Evolutionary conservation across 1,139 yeast genomes (phyloP), one percentile per base, ranked within the genome.

Genomic region (Oligophagozyma castellii): DNA sequence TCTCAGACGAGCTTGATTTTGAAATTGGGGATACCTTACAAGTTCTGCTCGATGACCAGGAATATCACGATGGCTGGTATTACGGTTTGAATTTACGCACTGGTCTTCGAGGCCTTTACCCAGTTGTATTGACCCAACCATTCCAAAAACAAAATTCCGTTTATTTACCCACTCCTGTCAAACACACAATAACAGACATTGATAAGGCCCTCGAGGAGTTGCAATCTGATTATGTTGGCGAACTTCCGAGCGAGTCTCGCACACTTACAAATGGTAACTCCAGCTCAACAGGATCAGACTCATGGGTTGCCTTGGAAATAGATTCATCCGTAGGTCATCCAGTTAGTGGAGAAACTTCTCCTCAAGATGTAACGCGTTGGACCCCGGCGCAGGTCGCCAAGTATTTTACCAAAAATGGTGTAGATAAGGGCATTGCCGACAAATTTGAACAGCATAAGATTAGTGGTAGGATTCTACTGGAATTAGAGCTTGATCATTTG

Each of bases 61-160:
- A 81, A 46, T 89, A 79, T 54, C 79, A 81, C 42, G 99, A 89
- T 53, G 96, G 96, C n/a, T 89, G 99, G 99, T 89, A 76, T 47
- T 69, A 69, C 77, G 95, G 96, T 6, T 74, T 75, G 38, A 84
- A 86, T 43, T 52, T 80, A 31, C 50, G 67, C 27, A 73, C 86
- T 0, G 68, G 69, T 29, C 67, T 70, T 35, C 84, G 80, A 7
- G 98, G 98, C 0, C 60, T 89, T 26, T 89, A 83, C 48, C 98
- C 98, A 7, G 79, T 77, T 46, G 70, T 83, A 8, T 89, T 86
- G 50, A 34, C 25, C 15, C 21, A 23, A 13, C 21, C 13, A 12
- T 14, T 24, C 10, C 24, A 24, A 13, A 19, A 25, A 12, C 15
- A 19, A 13, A 18, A 19, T 10, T 18, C n/a, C 20, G 20, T 18